Base-by-base conservation (phyloP, 176 grass and related monocot species). In the Stipa capillata region DNA sequence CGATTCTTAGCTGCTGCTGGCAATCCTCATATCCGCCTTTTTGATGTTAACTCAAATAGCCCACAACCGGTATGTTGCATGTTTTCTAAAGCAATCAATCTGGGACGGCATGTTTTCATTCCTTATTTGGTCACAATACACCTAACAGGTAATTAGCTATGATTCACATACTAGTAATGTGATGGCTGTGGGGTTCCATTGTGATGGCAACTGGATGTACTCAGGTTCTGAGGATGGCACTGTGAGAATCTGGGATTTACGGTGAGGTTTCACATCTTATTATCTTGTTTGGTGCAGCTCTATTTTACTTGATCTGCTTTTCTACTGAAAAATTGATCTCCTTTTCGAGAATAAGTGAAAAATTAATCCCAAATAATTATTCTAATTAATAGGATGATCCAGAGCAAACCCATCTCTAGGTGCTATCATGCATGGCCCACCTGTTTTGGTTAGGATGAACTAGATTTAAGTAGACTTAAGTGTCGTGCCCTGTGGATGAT, bases 151-250 rank as follows among this genome's bases (percentile, higher is more conserved):
- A 31, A 77, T 92, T 51, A 98, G 92, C 84, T 98, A 95, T 85
- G 96, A 98, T 70, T 92, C 96, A 16, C 96, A 98, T 85, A 93
- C 96, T 45, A 98, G 81, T 89, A 98, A 98, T 87, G 96, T 98
- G 65, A 98, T 98, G 92, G 90, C 96, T 24, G 90, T 98, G 85
- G 96, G 96, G 53, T 98, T 98, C 74, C 96, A 98, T 81, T 98
- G 96, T 44, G 90, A 98, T 57, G 96, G 96, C 61, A 99, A 99
- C 74, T 99, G 96, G 96, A 99, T 99, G 96, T 95, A 99, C 54
- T 95, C 96, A 15, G 96, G 92, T 64, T 99, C 96, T 70, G 96
- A 99, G 86, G 96, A 99, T 61, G 96, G 96, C 16, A 95, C 92
- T 72, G 96, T 99, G 28, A 94, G 84, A 90, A 99, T 99, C 14